Evolutionary conservation across 345 rosid genomes (phyloP).

Genomic region (Populus tremula): DNA sequence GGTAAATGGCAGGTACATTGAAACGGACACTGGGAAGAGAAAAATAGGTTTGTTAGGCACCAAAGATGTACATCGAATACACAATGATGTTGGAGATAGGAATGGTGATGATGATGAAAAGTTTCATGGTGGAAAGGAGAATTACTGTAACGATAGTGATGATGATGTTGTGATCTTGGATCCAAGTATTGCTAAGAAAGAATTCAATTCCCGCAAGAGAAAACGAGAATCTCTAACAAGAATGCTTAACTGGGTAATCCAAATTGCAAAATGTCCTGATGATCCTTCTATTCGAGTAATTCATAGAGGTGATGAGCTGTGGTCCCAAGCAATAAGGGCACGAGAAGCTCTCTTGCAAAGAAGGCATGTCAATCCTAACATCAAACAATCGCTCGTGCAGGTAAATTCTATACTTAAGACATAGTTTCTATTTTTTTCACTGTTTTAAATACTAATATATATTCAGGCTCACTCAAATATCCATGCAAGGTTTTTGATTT

Average conservation of each 20-base stretch:
- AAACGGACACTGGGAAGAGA: conserved; percentile 11
- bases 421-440: not conserved
- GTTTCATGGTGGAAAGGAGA: conserved; percentile 1
- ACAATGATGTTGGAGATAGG: conserved; percentile 12
- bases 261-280: conserved; percentile 46
- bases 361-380: conserved; percentile 17
- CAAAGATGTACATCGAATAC: conserved; percentile 13
- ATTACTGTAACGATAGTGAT: not conserved
- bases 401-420: not conserved
- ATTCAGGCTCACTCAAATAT: not conserved
- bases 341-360: conserved; percentile 44
- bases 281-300: conserved; percentile 44
- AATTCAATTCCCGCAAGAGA: conserved; percentile 32
- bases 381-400: conserved; percentile 8
- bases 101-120: conserved; percentile 27
- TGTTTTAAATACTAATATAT: not conserved
- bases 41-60: conserved; percentile 11
- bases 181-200: conserved; percentile 15
- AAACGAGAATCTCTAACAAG: conserved; percentile 40
- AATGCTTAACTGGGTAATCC: conserved; percentile 64
- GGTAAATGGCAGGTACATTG: conserved; percentile 14
- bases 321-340: conserved; percentile 49
- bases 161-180: conserved; percentile 14
- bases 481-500: not conserved
- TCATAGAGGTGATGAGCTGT: conserved; percentile 28